Evolutionary conservation across 768 basidiomycete genomes (phyloP).

Genomic region (Psilocybe azurescens): DNA sequence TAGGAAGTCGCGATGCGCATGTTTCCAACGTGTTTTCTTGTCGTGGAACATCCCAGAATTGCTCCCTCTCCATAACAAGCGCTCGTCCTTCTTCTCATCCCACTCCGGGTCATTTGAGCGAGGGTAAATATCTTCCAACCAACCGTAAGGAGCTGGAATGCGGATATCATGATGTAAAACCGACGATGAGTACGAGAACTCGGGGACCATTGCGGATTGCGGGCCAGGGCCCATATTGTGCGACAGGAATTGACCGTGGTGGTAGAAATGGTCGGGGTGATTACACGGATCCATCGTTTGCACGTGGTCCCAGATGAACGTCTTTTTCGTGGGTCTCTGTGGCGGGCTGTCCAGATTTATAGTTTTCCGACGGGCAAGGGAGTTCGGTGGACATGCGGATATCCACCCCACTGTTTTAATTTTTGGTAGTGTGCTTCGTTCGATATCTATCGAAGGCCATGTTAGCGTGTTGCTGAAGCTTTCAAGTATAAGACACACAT

Average conservation of each 20-base stretch:
- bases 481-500: constrained; percentile 25
- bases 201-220: constrained; percentile 46
- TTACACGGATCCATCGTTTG: constrained; percentile 55
- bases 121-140: constrained; percentile 46
- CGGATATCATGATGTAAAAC: constrained; percentile 61
- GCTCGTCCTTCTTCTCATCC: constrained; percentile 65
- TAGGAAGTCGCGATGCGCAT: constrained; percentile 55
- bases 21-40: constrained; percentile 46
- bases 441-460: constrained; percentile 26
- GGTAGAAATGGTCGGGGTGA: constrained; percentile 47
- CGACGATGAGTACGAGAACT: constrained; percentile 58
- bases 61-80: constrained; percentile 75
- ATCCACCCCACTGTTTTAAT: constrained; percentile 40
- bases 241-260: constrained; percentile 59
- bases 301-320: constrained; percentile 55
- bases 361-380: constrained; percentile 38
- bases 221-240: constrained; percentile 52
- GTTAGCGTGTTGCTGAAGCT: not conserved
- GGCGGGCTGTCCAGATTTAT: constrained; percentile 42
- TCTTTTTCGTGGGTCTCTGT: constrained; percentile 36
- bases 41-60: constrained; percentile 67
- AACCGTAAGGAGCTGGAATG: constrained; percentile 51
- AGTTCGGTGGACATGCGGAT: constrained; percentile 44
- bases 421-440: constrained; percentile 37
- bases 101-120: constrained; percentile 62